phyloP scores from a whole-genome alignment of 768 basidiomycete species.

The Phanerodontia chrysosporium region DNA sequence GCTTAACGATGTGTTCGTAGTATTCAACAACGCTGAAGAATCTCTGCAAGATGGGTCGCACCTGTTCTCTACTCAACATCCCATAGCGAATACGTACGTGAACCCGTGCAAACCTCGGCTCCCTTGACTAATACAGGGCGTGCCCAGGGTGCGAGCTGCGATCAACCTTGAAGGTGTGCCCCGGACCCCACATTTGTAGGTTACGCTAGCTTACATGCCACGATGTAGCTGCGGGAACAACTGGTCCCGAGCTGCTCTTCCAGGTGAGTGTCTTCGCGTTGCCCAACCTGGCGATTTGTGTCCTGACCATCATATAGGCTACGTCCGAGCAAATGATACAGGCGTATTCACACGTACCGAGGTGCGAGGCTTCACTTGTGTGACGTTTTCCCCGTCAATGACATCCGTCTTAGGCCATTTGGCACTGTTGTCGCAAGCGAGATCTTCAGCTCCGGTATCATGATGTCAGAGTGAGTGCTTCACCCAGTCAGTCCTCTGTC shows the following conservation, averaged over 20 bases:
- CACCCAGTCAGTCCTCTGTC: neutral
- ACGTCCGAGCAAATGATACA: conserved; percentile 93
- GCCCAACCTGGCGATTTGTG: too few species aligned
- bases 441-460: conserved; percentile 85
- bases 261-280: too few species aligned
- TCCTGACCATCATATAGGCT: conserved; percentile 36
- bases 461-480: conserved; percentile 76
- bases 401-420: conserved; percentile 62
- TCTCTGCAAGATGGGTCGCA: conserved; percentile 94
- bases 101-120: neutral
- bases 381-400: neutral
- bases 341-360: conserved; percentile 81
- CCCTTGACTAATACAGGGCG: neutral
- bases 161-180: conserved; percentile 88
- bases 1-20: conserved; percentile 32
- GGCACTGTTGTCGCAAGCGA: conserved; percentile 90
- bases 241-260: conserved; percentile 86
- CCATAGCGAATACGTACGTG: conserved; percentile 61
- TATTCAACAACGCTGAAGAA: conserved; percentile 95
- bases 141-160: conserved; percentile 67
- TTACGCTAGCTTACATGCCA: neutral
- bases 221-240: conserved; percentile 71
- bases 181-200: neutral
- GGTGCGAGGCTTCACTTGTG: conserved; percentile 32
- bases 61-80: conserved; percentile 88